Base-by-base conservation (phyloP, 176 grass and related monocot genomes). In the Oryza coarctata region DNA sequence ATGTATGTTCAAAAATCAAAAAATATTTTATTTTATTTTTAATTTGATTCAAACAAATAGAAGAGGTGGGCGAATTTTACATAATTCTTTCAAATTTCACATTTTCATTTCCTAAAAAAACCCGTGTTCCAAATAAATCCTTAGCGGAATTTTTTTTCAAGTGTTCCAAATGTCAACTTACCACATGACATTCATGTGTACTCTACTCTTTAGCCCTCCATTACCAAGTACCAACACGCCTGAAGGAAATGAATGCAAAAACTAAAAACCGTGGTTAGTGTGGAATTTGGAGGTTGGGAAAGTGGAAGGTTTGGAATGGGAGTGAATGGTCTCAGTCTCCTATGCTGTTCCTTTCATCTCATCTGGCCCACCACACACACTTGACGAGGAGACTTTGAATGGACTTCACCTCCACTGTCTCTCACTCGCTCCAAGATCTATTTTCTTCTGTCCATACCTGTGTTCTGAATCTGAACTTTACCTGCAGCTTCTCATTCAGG, bases 311-410 rank as follows among this genome's bases (percentile, higher is more conserved):
- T 43, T 15, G 12, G 38, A 15, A 47, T 15, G 70, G 6, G 41
- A 45, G 26, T 35, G 34, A 17, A 58, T 39, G n/a, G 10, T 49
- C 35, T 22, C 30, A 5, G 5, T 66, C 11, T 76, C 14, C 31
- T 43, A 84, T 30, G 35, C 2, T 61, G 82, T 68, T 68, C 31
- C 55, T 77, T 18, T 44, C 35, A 60, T 52, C 52, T 25, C 34
- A 41, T 26, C 50, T 61, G 45, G 1, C 30, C 7, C 50, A 52
- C 58, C 47, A 11, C 71, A 17, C 70, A n/a, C 50, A 33, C 28
- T 68, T 45, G 35, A 75, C 9, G 20, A 75, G 34, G 45, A 76
- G 49, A 87, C 85, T 70, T 76, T 70, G 63, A 82, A 82, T 43
- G 33, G 71, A 76, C 64, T 34, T 29, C 1, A 63, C 10, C 65